Conservation (phyloP, 2,329 filamentous ascomycete genomes). For the Paraconiothyrium sp. region DNA sequence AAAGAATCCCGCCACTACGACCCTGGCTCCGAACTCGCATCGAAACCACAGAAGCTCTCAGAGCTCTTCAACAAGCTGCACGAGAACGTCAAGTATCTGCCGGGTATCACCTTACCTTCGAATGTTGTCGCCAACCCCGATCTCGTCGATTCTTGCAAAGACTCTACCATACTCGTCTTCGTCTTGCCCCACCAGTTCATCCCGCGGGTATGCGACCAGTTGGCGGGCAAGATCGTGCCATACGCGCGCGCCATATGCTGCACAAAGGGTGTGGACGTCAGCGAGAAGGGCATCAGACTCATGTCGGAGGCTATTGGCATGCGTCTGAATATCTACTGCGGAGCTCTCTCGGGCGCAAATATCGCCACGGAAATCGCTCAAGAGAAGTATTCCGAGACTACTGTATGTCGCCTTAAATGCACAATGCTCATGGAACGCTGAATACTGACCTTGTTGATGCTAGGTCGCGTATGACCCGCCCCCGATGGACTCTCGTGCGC, state of each 20-base stretch:
- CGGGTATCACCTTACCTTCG: conserved; percentile 80
- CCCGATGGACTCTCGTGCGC: conserved; percentile 81
- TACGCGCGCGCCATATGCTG: conserved; percentile 95
- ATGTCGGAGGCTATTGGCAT: conserved; percentile 96
- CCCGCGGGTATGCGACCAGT: conserved; percentile 80
- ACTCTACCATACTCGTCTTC: conserved; percentile 91
- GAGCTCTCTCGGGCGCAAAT: conserved; percentile 94
- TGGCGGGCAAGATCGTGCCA: conserved; percentile 88
- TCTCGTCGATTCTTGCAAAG: conserved; percentile 79
- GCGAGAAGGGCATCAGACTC: conserved; percentile 82
- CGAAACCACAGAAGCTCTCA: conserved; percentile 85
- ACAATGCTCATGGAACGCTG: neutral
- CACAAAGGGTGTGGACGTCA: conserved; percentile 97
- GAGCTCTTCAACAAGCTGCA: conserved; percentile 88
- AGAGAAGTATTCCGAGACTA: conserved; percentile 98
- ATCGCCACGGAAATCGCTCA: conserved; percentile 93
- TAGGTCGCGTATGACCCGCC: conserved; percentile 91
- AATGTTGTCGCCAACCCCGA: conserved; percentile 89
- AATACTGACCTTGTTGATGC: neutral
- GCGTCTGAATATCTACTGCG: conserved; percentile 93
- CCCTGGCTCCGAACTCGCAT: conserved; percentile 63
- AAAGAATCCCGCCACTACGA: conserved; percentile 79
- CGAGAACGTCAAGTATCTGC: conserved; percentile 98
- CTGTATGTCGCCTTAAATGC: conserved; percentile 45
- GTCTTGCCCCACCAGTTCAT: conserved; percentile 98